These are phyloP conservation scores for Macrophomina phaseolina DNA, from an alignment of 2,329 filamentous ascomycete species.

Conservation along the genomic window DNA sequence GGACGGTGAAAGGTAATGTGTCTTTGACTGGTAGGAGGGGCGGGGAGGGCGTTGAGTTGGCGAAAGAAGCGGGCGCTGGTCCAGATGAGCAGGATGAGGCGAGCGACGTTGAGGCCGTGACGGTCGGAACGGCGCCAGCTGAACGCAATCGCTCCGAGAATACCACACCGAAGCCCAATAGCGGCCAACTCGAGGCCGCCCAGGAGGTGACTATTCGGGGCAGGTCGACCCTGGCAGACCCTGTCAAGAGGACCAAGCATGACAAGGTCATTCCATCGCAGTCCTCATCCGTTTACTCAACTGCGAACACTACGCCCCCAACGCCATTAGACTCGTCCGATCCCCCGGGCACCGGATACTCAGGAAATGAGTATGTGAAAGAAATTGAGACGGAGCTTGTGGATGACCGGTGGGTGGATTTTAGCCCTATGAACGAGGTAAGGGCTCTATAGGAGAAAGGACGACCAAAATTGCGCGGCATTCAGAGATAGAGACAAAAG, in stretches of 20 bases:
- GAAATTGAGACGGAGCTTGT: constrained; percentile 15
- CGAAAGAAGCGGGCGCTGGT: neutral
- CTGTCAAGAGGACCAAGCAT: neutral
- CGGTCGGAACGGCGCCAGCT: neutral
- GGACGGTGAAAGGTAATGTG: neutral
- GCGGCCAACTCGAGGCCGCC: neutral
- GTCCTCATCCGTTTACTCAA: constrained; percentile 7
- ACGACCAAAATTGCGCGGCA: neutral
- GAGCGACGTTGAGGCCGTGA: neutral
- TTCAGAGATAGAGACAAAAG: neutral
- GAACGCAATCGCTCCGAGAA: neutral
- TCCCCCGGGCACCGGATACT: neutral
- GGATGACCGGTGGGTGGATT: constrained; percentile 17
- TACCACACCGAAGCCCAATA: neutral
- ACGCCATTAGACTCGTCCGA: neutral
- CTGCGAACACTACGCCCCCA: neutral
- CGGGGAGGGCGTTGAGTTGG: neutral
- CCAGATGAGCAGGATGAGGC: neutral
- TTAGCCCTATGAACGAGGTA: constrained; percentile 1
- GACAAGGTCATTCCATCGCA: neutral
- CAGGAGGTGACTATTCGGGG: neutral
- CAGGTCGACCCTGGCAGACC: neutral
- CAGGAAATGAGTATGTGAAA: constrained; percentile 5
- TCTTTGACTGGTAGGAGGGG: neutral
- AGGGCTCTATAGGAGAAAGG: neutral